Evolutionary conservation across 306 rosid species (phyloP).

Genomic region (Ziziphus jujuba): DNA sequence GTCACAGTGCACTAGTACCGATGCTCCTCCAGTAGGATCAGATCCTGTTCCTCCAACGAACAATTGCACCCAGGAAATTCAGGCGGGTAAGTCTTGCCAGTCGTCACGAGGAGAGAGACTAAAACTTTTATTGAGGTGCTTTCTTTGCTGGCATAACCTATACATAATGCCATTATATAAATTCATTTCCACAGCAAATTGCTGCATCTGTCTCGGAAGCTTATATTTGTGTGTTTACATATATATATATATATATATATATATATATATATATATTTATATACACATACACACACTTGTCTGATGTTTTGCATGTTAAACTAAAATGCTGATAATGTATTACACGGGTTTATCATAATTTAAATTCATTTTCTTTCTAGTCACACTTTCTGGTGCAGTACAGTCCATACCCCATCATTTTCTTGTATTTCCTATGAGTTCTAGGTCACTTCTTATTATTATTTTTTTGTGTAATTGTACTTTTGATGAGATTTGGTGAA

Average conservation of each 20-base stretch:
- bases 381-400: neutral
- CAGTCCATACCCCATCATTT: neutral
- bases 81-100: slow-evolving; percentile 60
- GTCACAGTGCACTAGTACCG: slow-evolving; percentile 27
- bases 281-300: no score
- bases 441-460: neutral
- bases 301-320: neutral
- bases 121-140: no score
- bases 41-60: slow-evolving; percentile 30
- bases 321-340: neutral
- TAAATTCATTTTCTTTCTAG: neutral
- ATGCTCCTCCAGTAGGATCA: slow-evolving; percentile 29
- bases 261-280: no score
- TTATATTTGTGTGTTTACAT: slow-evolving; percentile 4
- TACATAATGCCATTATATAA: neutral
- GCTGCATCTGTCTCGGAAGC: neutral
- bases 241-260: no score
- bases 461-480: neutral
- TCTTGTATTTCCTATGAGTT: slow-evolving; percentile 12
- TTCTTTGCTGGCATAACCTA: neutral
- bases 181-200: neutral
- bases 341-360: neutral
- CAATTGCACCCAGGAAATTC: slow-evolving; percentile 37
- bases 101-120: neutral
- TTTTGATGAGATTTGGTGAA: neutral